These are phyloP conservation scores for Thermochaetoides thermophila DNA, from an alignment of 495 filamentous ascomycete genomes.

Conservation along the genomic window DNA sequence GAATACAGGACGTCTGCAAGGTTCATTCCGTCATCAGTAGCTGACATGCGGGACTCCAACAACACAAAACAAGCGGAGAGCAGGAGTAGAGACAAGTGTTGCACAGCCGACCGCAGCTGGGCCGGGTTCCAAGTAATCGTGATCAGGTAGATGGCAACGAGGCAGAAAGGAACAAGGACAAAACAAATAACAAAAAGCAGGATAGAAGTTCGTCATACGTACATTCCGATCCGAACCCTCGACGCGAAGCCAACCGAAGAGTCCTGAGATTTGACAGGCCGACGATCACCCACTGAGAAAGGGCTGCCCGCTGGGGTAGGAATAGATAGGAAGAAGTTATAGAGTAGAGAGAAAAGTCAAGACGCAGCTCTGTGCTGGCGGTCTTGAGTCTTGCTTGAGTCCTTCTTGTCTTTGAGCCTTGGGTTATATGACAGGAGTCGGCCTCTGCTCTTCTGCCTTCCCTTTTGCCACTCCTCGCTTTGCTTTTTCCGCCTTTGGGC, in stretches of 20 bases:
- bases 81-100: too few relatives aligned
- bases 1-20: constrained; percentile 19
- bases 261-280: too few relatives aligned
- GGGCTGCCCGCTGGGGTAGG: constrained; percentile 6
- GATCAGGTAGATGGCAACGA: not conserved
- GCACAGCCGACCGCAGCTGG: not conserved
- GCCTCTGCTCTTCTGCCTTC: too few relatives aligned
- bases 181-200: constrained; percentile 1
- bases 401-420: not conserved
- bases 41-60: constrained; percentile 5
- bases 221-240: constrained; percentile 19
- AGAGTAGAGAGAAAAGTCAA: constrained; percentile 14
- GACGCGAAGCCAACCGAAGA: constrained; percentile 8
- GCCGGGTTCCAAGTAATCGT: not conserved
- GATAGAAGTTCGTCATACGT: constrained; percentile 16
- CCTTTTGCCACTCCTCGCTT: too few relatives aligned
- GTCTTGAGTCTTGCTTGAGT: constrained; percentile 4
- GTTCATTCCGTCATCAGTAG: constrained; percentile 11
- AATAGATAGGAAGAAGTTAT: too few relatives aligned
- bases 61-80: too few relatives aligned
- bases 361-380: constrained; percentile 19
- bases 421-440: too few relatives aligned
- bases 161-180: not conserved
- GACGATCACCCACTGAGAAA: too few relatives aligned
- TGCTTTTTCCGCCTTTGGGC: too few relatives aligned